Base-by-base conservation (phyloP, 306 rosid species). In the Sechiopsis laciniata region DNA sequence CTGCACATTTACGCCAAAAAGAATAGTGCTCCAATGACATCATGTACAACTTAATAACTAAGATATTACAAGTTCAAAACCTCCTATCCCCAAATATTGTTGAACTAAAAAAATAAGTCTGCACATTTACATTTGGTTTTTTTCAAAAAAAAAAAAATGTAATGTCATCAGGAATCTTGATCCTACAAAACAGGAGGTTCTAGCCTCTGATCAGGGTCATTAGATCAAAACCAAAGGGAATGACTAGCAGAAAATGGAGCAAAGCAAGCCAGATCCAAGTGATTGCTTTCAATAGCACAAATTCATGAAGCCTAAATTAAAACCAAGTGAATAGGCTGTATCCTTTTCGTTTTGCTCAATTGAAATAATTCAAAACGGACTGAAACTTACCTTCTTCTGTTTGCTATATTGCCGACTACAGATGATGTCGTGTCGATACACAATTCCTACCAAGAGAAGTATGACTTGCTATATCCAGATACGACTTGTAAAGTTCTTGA, bases 391-490 rank as follows among this genome's bases (percentile, higher is more conserved):
- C 87, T 6, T 40, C 15, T 51, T 70, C 72, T 14, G 78, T 63
- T 75, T 56, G 77, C 76, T 72, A 78, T 52, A 76, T 81, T 62
- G 56, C 78, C 75, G 60, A 66, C 6, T 4, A 20, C 21, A 60
- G 71, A 51, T 29, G 81, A 68, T 19, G 77, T 21, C 50, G 83
- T 19, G 77, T 21, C 50, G 83, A 61, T 16, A 57, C 53, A 74
- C 81, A 69, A 78, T 78, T 70, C 75, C 77, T 53, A 59, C 78
- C 56, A 50, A 29, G 64, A 20, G 78, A 76, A 22, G 74, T 46
- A 14, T 75, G 84, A 72, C 60, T 58, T 63, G 67, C 51, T 67
- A 61, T 73, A 72, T 76, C 81, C 53, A 82, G 84, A 83, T 74
- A 82, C 6, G 83, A 80, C 54, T 78, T 78, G 53, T 42, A 66